These are phyloP conservation scores for Euphorbia celastroides DNA, from an alignment of 441 rosid species.

Conservation along the genomic window DNA sequence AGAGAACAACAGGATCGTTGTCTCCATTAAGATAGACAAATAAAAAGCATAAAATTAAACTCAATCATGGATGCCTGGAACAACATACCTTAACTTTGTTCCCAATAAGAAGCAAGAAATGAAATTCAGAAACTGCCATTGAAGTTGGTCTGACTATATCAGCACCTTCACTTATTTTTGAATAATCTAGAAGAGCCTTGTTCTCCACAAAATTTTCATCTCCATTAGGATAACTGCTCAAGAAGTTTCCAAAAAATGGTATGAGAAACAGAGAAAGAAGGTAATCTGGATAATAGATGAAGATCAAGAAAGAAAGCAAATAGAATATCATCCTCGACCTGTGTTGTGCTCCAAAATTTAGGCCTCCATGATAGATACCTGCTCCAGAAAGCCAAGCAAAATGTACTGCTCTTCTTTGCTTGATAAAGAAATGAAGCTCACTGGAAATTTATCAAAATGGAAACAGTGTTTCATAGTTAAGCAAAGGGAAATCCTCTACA, in stretches of 20 bases:
- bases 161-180: conserved; percentile 67
- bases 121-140: conserved; percentile 94
- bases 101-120: conserved; percentile 90
- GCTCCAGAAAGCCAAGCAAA: conserved; percentile 99
- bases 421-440: conserved; percentile 92
- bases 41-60: conserved; percentile 5
- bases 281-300: conserved; percentile 2
- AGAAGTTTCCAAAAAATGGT: conserved; percentile 21
- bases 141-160: conserved; percentile 81
- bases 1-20: neutral
- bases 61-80: conserved; percentile 17
- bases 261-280: conserved; percentile 12
- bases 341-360: conserved; percentile 94
- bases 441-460: conserved; percentile 36
- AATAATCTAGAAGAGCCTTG: conserved; percentile 87
- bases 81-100: conserved; percentile 94
- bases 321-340: conserved; percentile 45
- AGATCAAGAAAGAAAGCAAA: conserved; percentile 23
- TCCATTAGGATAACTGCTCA: conserved; percentile 69
- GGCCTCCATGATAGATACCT: conserved; percentile 95
- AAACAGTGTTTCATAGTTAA: conserved; percentile 14
- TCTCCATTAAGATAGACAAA: neutral
- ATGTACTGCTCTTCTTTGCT: conserved; percentile 97
- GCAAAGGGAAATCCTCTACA: conserved; percentile 7
- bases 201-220: conserved; percentile 98